Conservation (phyloP, 345 rosid species). For the Stellera chamaejasme region DNA sequence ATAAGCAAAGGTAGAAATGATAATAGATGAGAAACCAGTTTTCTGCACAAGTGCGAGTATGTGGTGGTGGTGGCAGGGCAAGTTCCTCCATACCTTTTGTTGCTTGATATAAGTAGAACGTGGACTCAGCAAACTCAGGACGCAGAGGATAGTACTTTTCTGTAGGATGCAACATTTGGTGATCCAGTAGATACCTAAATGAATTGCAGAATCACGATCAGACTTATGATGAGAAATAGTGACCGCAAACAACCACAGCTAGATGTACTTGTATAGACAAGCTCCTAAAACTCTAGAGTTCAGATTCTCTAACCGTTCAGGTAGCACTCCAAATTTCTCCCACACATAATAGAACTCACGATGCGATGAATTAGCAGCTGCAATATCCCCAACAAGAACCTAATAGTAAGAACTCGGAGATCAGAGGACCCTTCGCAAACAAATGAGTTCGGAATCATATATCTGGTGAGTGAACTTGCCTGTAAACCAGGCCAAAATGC, state of each 20-base stretch:
- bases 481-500: slow-evolving; percentile 99
- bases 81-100: slow-evolving; percentile 58
- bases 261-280: not conserved
- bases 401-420: slow-evolving; percentile 24
- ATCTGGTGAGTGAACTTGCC: slow-evolving; percentile 30
- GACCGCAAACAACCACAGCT: slow-evolving; percentile 1
- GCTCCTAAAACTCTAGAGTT: slow-evolving; percentile 1
- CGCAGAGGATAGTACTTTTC: slow-evolving; percentile 94
- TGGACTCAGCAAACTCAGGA: slow-evolving; percentile 94
- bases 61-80: too few relatives aligned
- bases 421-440: slow-evolving; percentile 16
- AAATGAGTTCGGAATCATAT: not conserved
- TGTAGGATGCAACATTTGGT: slow-evolving; percentile 83
- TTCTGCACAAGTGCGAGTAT: too few relatives aligned
- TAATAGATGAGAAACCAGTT: not conserved
- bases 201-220: slow-evolving; percentile 10
- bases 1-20: not conserved
- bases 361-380: slow-evolving; percentile 87
- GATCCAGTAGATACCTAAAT: slow-evolving; percentile 75
- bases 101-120: slow-evolving; percentile 94
- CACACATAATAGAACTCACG: slow-evolving; percentile 82
- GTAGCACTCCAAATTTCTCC: slow-evolving; percentile 85
- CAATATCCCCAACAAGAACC: slow-evolving; percentile 93
- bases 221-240: slow-evolving; percentile 9
- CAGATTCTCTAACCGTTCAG: slow-evolving; percentile 51